Base-by-base conservation (phyloP, 768 basidiomycete species). In the Rhizopogon vinicolor region DNA sequence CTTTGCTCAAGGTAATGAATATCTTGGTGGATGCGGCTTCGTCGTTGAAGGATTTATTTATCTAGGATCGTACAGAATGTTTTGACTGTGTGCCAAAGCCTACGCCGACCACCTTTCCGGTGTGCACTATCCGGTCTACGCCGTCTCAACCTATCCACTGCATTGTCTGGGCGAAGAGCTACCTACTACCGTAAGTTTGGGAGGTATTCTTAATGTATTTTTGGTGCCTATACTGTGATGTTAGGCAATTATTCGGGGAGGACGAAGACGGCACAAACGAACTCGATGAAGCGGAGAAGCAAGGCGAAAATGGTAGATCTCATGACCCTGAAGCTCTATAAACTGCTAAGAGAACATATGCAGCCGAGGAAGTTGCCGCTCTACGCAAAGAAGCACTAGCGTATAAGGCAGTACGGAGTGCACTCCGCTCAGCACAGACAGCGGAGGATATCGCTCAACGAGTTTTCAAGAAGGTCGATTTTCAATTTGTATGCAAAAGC, bases 161-260 rank as follows among this genome's bases (percentile, higher is more conserved):
- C 65, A 98, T 99, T 48, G 95, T 98, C 2, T 99, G 97, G 97
- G 93, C 93, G 31, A 99, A 98, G 70, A 94, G 85, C 55, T 98
- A 98, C 74, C 84, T 99, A 12, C 82, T 98, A 63, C 86, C 89
- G 95, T 92, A 62, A 66, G 89, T 72, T 29, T 10, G 9, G 3
- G 18, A 25, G 25, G 25, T 19, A 6, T 19, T 29, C 7, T 22
- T 12, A 5, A 2, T 48, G 16, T 45, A 0, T 28, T 14, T 37
- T 48, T 28, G 45, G 48, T 29, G 13, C 10, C 40, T 9, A 62
- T 40, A 25, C 18, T 18, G 41, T 33, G 10, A 18, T 37, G 33
- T 57, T 60, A 97, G 94, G 16, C 94, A 98, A 71, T 71, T 99
- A 8, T 98, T 98, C 61, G 97, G 97, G 0, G 92, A 95, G 67